Percentiles rank a stretch among this genome's conserved stretches.
Evolutionary conservation across 208 protist genomes (phyloP).

Genomic region (Wallacemonas sp.): DNA sequence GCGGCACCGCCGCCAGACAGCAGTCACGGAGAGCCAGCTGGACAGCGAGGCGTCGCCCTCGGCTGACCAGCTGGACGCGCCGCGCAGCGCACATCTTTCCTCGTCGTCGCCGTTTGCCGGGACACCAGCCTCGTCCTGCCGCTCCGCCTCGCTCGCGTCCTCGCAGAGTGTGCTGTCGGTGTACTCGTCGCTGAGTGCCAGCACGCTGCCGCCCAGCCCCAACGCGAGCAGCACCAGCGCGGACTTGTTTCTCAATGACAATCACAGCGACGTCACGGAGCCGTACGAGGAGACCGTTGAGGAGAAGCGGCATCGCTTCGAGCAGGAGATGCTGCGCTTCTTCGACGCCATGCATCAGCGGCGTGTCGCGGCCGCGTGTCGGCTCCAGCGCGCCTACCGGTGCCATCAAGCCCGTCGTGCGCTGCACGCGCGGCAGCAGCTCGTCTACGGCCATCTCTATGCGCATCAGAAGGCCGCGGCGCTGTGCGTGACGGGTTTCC

Average conservation of each 20-base stretch:
- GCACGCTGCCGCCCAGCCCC: conserved; percentile 6
- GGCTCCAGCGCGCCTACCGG: conserved; percentile 73
- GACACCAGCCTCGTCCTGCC: no score
- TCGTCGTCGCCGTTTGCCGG: background rate
- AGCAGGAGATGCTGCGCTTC: conserved; percentile 57
- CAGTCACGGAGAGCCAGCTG: no score
- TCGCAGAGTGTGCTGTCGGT: background rate
- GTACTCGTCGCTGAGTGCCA: conserved; percentile 7
- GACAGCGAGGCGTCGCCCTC: no score
- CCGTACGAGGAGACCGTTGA: conserved; percentile 58
- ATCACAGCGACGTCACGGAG: conserved; percentile 42
- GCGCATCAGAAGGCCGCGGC: conserved; percentile 63
- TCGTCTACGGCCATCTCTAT: conserved; percentile 66
- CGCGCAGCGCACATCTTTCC: no score
- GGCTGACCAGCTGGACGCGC: no score
- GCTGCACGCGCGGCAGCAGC: conserved; percentile 54
- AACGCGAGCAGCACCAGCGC: conserved; percentile 3
- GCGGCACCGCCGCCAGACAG: no score
- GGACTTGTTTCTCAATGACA: conserved; percentile 8
- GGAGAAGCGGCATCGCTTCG: conserved; percentile 58
- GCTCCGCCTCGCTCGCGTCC: background rate
- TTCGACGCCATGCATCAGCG: conserved; percentile 39
- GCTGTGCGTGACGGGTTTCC: conserved; percentile 54
- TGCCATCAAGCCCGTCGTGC: conserved; percentile 43
- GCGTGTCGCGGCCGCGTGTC: conserved; percentile 39